Conservation (phyloP, 805 yeast species). For the Priceomyces haplophilus region DNA sequence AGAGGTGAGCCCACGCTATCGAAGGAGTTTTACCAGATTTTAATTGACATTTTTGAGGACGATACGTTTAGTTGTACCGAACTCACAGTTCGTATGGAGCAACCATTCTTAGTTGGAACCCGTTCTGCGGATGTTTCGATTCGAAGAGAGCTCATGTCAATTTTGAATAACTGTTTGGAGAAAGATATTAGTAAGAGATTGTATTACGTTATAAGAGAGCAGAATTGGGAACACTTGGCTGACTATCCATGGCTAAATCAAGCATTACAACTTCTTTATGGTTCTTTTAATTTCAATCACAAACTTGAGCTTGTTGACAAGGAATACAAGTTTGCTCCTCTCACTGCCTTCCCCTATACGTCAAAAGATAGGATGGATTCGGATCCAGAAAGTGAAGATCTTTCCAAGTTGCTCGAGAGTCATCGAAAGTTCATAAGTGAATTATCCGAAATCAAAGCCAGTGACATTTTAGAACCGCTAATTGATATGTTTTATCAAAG, state of each 20-base stretch:
- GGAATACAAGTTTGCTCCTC: conserved; percentile 53
- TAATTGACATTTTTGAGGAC: conserved; percentile 83
- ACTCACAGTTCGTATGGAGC: conserved; percentile 91
- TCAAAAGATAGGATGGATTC: conserved; percentile 26
- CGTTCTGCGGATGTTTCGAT: conserved; percentile 71
- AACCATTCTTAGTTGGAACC: conserved; percentile 93
- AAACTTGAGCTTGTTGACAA: conserved; percentile 43
- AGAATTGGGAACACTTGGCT: conserved; percentile 93
- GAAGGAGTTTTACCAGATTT: conserved; percentile 77
- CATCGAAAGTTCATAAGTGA: conserved; percentile 31
- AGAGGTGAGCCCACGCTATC: conserved; percentile 80
- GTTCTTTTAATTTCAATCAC: conserved; percentile 60
- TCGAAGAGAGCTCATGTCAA: conserved; percentile 73
- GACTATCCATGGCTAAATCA: conserved; percentile 95
- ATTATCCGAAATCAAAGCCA: conserved; percentile 42
- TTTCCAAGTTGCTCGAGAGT: conserved; percentile 19
- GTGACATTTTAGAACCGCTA: conserved; percentile 66
- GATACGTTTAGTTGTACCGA: conserved; percentile 77
- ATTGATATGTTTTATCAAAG: conserved; percentile 80
- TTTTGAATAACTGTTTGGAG: conserved; percentile 76
- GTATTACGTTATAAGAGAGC: conserved; percentile 86
- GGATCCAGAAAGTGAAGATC: conserved; percentile 20
- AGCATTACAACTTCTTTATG: conserved; percentile 82
- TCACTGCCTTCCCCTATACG: conserved; percentile 40
- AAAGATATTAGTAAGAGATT: conserved; percentile 73